Conservation (phyloP, 441 rosid species). For the Euphorbia schlechtendalii region DNA sequence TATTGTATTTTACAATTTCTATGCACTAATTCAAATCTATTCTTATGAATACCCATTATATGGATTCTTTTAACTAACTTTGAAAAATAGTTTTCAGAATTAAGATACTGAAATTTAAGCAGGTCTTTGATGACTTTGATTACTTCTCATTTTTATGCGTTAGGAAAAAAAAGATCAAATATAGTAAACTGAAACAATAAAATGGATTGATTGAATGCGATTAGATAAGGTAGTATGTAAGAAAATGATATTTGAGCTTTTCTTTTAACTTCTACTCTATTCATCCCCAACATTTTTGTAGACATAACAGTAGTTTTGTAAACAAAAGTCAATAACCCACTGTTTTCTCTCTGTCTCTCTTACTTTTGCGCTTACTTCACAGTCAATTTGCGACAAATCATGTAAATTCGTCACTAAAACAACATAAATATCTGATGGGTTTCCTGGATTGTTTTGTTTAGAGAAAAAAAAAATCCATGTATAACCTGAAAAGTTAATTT, state of each 20-base stretch:
- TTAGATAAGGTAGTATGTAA: conserved; percentile 22
- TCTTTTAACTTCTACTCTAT: too few species aligned
- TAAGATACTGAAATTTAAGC: too few species aligned
- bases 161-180: conserved; percentile 9
- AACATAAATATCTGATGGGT: neutral
- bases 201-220: conserved; percentile 24
- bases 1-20: too few species aligned
- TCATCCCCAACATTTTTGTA: conserved; percentile 19
- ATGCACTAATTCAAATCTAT: too few species aligned
- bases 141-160: conserved; percentile 10
- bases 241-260: neutral
- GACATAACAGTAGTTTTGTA: conserved; percentile 16
- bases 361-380: conserved; percentile 12
- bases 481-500: too few species aligned
- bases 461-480: neutral
- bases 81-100: too few species aligned
- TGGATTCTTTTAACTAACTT: too few species aligned
- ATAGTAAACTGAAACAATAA: conserved; percentile 21
- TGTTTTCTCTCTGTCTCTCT: conserved; percentile 11
- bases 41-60: too few species aligned
- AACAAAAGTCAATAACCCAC: conserved; percentile 21
- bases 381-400: neutral
- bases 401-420: neutral
- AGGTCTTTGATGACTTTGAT: too few species aligned
- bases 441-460: neutral